Conservation (phyloP, 176 grass and related monocot species). For the Rhynchospora breviuscula region DNA sequence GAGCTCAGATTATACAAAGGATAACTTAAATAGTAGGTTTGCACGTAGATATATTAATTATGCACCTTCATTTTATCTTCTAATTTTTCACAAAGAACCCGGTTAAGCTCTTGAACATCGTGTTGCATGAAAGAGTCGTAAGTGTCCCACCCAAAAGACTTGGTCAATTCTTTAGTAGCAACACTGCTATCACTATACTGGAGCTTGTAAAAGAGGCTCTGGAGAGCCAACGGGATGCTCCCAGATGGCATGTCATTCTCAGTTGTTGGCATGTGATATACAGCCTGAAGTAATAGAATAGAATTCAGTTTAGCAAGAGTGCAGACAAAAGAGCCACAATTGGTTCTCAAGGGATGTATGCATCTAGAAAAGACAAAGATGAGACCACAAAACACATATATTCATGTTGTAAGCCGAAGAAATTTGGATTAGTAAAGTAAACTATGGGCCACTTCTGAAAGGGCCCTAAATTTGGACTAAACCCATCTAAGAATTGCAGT, state of each 20-base stretch:
- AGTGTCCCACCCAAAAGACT: slow-evolving; percentile 99
- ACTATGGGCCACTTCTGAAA: background rate
- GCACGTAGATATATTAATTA: background rate
- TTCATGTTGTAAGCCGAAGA: background rate
- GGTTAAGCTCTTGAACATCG: slow-evolving; percentile 90
- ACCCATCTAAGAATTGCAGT: background rate
- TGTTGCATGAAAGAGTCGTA: slow-evolving; percentile 99
- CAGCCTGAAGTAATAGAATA: slow-evolving; percentile 42
- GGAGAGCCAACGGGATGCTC: slow-evolving; percentile 85
- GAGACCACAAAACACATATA: background rate
- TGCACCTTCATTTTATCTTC: slow-evolving; percentile 93
- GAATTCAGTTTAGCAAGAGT: background rate
- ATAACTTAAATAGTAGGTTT: background rate
- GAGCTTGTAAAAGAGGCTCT: slow-evolving; percentile 93
- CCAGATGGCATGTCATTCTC: slow-evolving; percentile 92
- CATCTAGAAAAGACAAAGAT: background rate
- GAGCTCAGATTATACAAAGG: background rate
- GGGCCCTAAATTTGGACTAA: background rate
- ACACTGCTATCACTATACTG: slow-evolving; percentile 85
- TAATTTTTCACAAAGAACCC: slow-evolving; percentile 93
- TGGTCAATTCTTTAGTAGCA: slow-evolving; percentile 91
- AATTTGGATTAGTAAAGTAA: background rate
- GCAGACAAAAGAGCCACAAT: background rate
- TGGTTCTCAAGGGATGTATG: background rate
- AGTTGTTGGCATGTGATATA: slow-evolving; percentile 97